phyloP scores from a whole-genome alignment of 1,139 yeast species.

The Suhomyces atakaporum region DNA sequence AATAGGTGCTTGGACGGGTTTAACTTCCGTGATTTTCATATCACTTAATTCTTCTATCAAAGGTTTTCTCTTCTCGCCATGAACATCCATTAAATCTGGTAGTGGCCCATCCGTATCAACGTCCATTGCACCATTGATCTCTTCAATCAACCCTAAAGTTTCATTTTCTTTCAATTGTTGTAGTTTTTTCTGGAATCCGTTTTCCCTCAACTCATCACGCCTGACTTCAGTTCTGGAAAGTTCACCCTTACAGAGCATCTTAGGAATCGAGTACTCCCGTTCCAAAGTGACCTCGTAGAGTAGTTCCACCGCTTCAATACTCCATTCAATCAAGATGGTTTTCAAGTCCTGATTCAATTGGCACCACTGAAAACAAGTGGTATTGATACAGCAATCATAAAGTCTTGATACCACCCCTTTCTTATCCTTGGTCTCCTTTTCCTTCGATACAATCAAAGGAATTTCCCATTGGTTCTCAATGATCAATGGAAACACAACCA shows the following conservation, averaged over 20 bases:
- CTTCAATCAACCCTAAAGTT: conserved; percentile 44
- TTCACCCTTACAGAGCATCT: conserved; percentile 62
- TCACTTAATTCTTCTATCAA: conserved; percentile 45
- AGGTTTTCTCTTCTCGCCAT: conserved; percentile 23
- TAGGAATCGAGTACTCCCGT: conserved; percentile 54
- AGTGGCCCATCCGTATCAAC: conserved; percentile 17
- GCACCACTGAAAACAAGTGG: conserved; percentile 62
- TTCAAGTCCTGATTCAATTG: conserved; percentile 52
- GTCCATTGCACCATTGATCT: conserved; percentile 20
- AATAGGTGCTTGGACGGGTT: too few relatives aligned
- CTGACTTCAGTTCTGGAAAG: conserved; percentile 38
- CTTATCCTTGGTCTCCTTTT: conserved; percentile 62
- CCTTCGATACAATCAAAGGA: conserved; percentile 69
- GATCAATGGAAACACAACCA: conserved; percentile 61
- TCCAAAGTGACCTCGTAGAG: conserved; percentile 41
- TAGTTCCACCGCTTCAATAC: conserved; percentile 68
- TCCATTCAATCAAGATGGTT: conserved; percentile 57
- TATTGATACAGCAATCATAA: conserved; percentile 74
- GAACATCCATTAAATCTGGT: conserved; percentile 24
- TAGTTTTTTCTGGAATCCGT: conserved; percentile 36
- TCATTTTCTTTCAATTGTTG: conserved; percentile 41
- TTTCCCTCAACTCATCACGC: conserved; percentile 32
- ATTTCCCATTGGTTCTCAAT: conserved; percentile 81
- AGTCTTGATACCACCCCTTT: conserved; percentile 66
- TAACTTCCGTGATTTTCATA: conserved; percentile 20